Percentiles rank a stretch among this genome's conserved stretches.
phyloP scores from a whole-genome alignment of 225 moss, liverwort and hornwort species.

The Polytrichum commune region DNA sequence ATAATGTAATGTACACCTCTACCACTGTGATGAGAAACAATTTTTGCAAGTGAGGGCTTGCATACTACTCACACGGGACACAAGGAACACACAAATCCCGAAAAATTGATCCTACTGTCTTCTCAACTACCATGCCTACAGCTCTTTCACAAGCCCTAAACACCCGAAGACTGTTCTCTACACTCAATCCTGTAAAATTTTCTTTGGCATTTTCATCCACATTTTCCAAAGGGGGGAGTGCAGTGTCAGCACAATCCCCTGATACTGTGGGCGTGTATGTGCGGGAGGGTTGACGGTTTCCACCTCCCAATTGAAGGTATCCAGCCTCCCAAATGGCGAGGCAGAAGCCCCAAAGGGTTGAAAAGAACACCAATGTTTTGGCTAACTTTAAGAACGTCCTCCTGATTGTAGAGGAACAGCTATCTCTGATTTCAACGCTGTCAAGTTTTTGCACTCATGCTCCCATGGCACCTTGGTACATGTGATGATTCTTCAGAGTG shows the following conservation, averaged over 20 bases:
- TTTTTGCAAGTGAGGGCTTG: not conserved
- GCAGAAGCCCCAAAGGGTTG: conserved; percentile 7
- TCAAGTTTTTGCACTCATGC: conserved; percentile 18
- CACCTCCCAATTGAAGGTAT: conserved; percentile 3
- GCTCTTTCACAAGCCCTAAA: conserved; percentile 12
- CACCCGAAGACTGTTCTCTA: conserved; percentile 25
- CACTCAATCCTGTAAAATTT: conserved; percentile 17
- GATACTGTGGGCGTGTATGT: conserved; percentile 23
- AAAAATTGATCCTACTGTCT: conserved; percentile 14
- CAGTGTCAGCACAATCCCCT: conserved; percentile 19
- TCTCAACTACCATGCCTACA: conserved; percentile 8
- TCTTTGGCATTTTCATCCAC: conserved; percentile 13
- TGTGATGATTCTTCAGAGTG: conserved; percentile 22
- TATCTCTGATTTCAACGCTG: not conserved
- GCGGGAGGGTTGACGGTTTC: conserved; percentile 12
- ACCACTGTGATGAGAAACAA: conserved; percentile 21
- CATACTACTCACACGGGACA: conserved; percentile 17
- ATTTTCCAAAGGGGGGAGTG: conserved; percentile 26
- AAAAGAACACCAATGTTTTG: conserved; percentile 15
- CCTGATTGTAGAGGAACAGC: conserved; percentile 16
- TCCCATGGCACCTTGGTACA: conserved; percentile 50
- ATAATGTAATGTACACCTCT: conserved; percentile 54
- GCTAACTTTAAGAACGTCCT: conserved; percentile 12
- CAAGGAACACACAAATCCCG: conserved; percentile 27
- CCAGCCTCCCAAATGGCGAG: conserved; percentile 12